These are phyloP conservation scores for Hansenula sp. DNA, from an alignment of 1,139 yeast species.

Conservation along the genomic window DNA sequence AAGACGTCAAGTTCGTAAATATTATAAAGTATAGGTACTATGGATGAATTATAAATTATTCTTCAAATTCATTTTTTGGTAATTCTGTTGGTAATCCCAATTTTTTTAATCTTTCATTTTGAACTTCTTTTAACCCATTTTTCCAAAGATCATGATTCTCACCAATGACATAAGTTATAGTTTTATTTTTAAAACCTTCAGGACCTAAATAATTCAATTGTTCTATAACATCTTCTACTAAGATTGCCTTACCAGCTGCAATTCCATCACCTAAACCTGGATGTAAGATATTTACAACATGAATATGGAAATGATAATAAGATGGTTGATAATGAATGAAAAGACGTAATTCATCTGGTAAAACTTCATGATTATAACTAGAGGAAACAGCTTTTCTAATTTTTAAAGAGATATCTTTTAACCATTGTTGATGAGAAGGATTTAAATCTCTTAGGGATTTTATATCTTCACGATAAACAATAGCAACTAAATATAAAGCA, in stretches of 20 bases:
- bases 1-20: not conserved
- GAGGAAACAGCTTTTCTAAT: constrained; percentile 45
- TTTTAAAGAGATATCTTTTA: constrained; percentile 39
- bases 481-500: constrained; percentile 71
- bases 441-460: constrained; percentile 73
- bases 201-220: constrained; percentile 51
- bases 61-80: not conserved
- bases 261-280: constrained; percentile 73
- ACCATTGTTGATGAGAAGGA: constrained; percentile 51
- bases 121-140: constrained; percentile 24
- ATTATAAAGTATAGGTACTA: no score
- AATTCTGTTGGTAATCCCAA: constrained; percentile 1
- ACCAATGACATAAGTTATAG: constrained; percentile 57
- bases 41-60: no score
- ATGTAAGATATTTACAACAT: constrained; percentile 73
- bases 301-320: constrained; percentile 91
- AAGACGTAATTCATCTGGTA: constrained; percentile 53
- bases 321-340: constrained; percentile 94
- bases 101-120: constrained; percentile 4
- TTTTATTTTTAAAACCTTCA: constrained; percentile 43
- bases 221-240: constrained; percentile 80
- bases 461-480: constrained; percentile 70
- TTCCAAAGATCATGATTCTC: constrained; percentile 80
- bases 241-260: constrained; percentile 73
- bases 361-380: constrained; percentile 35